phyloP scores from a whole-genome alignment of 2,329 filamentous ascomycete genomes.

The Lachnellula hyalina region DNA sequence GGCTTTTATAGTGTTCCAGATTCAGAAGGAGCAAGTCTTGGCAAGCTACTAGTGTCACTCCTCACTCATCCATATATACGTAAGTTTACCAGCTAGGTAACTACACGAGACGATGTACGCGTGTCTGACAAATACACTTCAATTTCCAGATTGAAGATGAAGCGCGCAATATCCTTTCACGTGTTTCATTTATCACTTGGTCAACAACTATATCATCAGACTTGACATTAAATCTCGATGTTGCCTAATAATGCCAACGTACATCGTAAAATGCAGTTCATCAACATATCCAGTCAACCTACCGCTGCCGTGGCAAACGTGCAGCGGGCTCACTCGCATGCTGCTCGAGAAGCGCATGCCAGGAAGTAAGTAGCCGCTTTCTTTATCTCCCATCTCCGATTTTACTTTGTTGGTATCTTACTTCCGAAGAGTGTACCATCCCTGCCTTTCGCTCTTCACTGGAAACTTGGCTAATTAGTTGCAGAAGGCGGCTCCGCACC shows the following conservation, averaged over 20 bases:
- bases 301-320: neutral
- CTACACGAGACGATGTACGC: neutral
- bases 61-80: too few species aligned
- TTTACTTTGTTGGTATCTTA: neutral
- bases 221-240: neutral
- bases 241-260: too few species aligned
- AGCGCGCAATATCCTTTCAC: too few species aligned
- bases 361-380: neutral
- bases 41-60: neutral
- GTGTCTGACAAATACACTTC: neutral
- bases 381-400: neutral
- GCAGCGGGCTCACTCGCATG: neutral
- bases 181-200: too few species aligned
- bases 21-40: conserved; percentile 29
- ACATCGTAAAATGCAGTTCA: neutral
- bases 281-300: neutral
- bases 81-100: neutral
- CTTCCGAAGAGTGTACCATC: neutral
- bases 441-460: too few species aligned
- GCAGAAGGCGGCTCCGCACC: too few species aligned
- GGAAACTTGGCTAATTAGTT: too few species aligned
- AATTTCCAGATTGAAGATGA: neutral
- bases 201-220: neutral
- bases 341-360: neutral
- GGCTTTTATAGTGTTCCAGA: too few species aligned